phyloP scores from a whole-genome alignment of 805 yeast genomes.

The Candida alai region DNA sequence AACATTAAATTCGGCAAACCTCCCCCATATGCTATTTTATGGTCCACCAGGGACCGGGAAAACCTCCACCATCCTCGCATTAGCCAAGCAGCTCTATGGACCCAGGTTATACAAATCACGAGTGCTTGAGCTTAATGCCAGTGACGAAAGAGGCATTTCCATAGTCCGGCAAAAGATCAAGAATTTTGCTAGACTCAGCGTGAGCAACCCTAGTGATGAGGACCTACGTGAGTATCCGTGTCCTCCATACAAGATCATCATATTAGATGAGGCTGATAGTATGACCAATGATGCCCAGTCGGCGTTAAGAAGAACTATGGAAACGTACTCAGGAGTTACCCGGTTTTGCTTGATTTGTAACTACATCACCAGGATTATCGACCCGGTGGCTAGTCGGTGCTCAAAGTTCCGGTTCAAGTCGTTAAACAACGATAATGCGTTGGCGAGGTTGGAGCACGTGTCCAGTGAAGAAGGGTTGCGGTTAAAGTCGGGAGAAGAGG shows the following conservation, averaged over 20 bases:
- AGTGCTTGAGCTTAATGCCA: slow-evolving; percentile 81
- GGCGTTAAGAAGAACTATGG: slow-evolving; percentile 80
- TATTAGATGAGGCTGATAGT: slow-evolving; percentile 93
- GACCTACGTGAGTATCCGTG: slow-evolving; percentile 80
- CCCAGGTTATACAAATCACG: slow-evolving; percentile 65
- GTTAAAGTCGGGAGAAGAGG: slow-evolving; percentile 42
- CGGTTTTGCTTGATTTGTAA: slow-evolving; percentile 94
- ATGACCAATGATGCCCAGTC: slow-evolving; percentile 97
- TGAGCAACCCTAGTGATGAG: slow-evolving; percentile 71
- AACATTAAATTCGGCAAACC: slow-evolving; percentile 73
- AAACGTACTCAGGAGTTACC: slow-evolving; percentile 68
- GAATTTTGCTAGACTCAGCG: slow-evolving; percentile 79
- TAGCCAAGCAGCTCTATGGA: slow-evolving; percentile 74
- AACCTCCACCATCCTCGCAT: slow-evolving; percentile 81
- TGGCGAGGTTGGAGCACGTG: slow-evolving; percentile 61
- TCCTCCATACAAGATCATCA: slow-evolving; percentile 92
- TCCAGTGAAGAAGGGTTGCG: slow-evolving; percentile 37
- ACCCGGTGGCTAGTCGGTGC: slow-evolving; percentile 94
- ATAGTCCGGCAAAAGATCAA: slow-evolving; percentile 84
- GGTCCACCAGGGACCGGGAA: slow-evolving; percentile 96
- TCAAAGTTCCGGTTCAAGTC: slow-evolving; percentile 89
- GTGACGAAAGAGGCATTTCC: slow-evolving; percentile 87
- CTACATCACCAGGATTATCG: slow-evolving; percentile 93
- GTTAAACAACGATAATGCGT: slow-evolving; percentile 67
- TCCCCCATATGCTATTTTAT: slow-evolving; percentile 88